A percentile compares a stretch with the other conserved stretches of the same genome.
Evolutionary conservation across 1,284 basidiomycete genomes (phyloP).

Genomic region (Microbotryum scabiosae): DNA sequence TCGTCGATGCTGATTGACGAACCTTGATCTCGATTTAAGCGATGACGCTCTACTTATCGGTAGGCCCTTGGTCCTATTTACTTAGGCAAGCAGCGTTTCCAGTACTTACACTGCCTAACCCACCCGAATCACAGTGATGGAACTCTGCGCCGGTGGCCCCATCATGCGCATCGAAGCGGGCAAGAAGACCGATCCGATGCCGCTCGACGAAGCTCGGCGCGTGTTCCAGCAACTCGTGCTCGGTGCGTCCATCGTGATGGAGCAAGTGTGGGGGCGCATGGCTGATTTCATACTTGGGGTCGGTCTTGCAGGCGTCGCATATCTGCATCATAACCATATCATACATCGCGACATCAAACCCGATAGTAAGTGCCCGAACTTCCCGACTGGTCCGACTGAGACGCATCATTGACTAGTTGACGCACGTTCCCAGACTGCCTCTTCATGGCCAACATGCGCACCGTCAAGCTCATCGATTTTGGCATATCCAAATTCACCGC

Average conservation of each 20-base stretch:
- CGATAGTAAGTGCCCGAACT: slow-evolving; percentile 32
- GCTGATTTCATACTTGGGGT: not conserved
- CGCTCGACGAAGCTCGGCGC: slow-evolving; percentile 39
- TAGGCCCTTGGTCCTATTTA: slow-evolving; percentile 30
- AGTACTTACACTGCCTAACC: too few relatives aligned
- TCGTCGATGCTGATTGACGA: not conserved
- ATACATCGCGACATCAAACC: slow-evolving; percentile 42
- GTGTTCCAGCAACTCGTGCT: slow-evolving; percentile 50
- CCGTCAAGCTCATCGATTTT: slow-evolving; percentile 49
- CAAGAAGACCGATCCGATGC: slow-evolving; percentile 33
- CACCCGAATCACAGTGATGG: slow-evolving; percentile 38
- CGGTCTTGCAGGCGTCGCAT: slow-evolving; percentile 35
- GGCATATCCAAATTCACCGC: slow-evolving; percentile 51
- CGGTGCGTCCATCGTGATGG: slow-evolving; percentile 36
- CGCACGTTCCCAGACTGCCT: slow-evolving; percentile 45
- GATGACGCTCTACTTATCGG: slow-evolving; percentile 49
- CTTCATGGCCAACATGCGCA: slow-evolving; percentile 42
- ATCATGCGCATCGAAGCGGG: slow-evolving; percentile 44
- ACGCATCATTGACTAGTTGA: too few relatives aligned
- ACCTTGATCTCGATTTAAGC: slow-evolving; percentile 27
- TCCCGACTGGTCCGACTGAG: slow-evolving; percentile 39
- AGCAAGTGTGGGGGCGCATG: not conserved
- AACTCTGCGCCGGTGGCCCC: slow-evolving; percentile 46
- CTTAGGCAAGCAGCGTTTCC: not conserved
- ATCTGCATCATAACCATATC: slow-evolving; percentile 50